phyloP scores from a whole-genome alignment of 78 protist species.

The Polysphondylium violaceum region DNA sequence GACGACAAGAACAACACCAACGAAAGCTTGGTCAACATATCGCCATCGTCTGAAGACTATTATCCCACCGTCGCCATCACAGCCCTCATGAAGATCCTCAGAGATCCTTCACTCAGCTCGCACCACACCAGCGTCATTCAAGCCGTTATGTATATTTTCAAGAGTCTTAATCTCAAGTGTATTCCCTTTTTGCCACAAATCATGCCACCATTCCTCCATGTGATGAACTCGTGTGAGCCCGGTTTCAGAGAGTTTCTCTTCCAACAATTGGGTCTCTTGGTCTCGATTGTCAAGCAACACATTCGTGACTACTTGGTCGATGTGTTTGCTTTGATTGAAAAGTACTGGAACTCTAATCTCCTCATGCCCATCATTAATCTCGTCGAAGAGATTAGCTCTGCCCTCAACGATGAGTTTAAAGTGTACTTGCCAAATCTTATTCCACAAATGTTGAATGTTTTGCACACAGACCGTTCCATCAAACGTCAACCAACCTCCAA shows the following conservation, averaged over 20 bases:
- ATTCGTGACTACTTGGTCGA: slow-evolving; percentile 89
- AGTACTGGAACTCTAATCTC: slow-evolving; percentile 87
- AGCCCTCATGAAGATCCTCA: slow-evolving; percentile 90
- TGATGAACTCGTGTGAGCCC: slow-evolving; percentile 84
- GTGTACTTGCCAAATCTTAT: slow-evolving; percentile 90
- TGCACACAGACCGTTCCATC: slow-evolving; percentile 50
- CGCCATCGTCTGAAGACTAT: slow-evolving; percentile 91
- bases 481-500: slow-evolving; percentile 43
- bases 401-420: slow-evolving; percentile 94
- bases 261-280: slow-evolving; percentile 87
- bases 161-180: slow-evolving; percentile 87
- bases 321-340: slow-evolving; percentile 88
- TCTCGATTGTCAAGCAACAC: slow-evolving; percentile 93
- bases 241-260: slow-evolving; percentile 86
- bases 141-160: slow-evolving; percentile 91
- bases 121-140: slow-evolving; percentile 82
- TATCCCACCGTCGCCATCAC: slow-evolving; percentile 91
- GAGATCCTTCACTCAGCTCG: slow-evolving; percentile 87
- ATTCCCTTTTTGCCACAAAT: slow-evolving; percentile 91
- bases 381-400: slow-evolving; percentile 89
- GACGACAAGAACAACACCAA: slow-evolving; percentile 40
- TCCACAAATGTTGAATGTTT: slow-evolving; percentile 88
- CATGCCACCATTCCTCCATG: slow-evolving; percentile 90
- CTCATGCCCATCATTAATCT: slow-evolving; percentile 83
- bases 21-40: neutral